A percentile compares a stretch with the other conserved stretches of the same genome.
phyloP scores from a whole-genome alignment of 495 filamentous ascomycete species.

The Staphylotrichum longicolle region DNA sequence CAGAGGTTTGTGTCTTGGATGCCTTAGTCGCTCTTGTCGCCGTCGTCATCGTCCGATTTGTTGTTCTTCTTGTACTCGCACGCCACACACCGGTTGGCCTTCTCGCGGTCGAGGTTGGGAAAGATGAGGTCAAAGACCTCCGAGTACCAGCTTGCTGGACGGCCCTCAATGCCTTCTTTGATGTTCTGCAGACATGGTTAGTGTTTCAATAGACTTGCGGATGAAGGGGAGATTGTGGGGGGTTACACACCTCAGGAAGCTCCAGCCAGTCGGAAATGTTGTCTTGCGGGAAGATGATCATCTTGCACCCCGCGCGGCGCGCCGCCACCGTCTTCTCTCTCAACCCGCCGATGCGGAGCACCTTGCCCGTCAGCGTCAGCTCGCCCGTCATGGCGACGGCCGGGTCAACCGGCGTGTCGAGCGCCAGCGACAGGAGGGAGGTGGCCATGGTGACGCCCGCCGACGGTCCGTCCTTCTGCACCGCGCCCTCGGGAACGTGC shows the following conservation, averaged over 20 bases:
- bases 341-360: constrained; percentile 91
- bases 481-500: constrained; percentile 95
- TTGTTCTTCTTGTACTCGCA: constrained; percentile 55
- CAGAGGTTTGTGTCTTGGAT: too few relatives aligned
- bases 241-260: constrained; percentile 78
- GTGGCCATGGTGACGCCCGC: constrained; percentile 98
- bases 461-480: constrained; percentile 93
- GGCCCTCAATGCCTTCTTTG: constrained; percentile 89
- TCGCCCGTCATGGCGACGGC: constrained; percentile 98
- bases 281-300: constrained; percentile 91
- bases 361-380: constrained; percentile 95
- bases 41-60: constrained; percentile 30
- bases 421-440: constrained; percentile 76
- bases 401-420: constrained; percentile 74
- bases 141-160: constrained; percentile 86
- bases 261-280: constrained; percentile 97
- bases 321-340: constrained; percentile 99
- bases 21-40: too few relatives aligned
- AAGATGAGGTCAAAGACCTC: constrained; percentile 94
- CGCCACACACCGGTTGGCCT: constrained; percentile 68
- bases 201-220: constrained; percentile 36
- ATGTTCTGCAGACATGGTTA: constrained; percentile 67
- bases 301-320: constrained; percentile 87
- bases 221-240: background rate
- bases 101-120: constrained; percentile 68